phyloP scores from a whole-genome alignment of 2,329 filamentous ascomycete genomes.

The Dactylellina cionopaga region DNA sequence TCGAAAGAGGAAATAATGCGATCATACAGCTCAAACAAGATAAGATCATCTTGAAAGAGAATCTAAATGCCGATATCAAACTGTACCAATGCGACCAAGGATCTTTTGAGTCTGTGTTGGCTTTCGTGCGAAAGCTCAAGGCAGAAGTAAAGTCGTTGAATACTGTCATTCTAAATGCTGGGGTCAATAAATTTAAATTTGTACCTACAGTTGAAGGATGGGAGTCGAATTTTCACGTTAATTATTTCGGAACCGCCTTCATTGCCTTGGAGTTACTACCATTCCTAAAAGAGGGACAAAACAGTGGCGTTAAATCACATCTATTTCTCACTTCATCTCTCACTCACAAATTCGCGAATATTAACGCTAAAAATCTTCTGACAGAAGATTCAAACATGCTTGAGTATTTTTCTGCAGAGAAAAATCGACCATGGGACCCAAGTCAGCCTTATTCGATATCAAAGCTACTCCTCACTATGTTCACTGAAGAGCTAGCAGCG shows the following conservation, averaged over 20 bases:
- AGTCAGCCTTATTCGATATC: slow-evolving; percentile 23
- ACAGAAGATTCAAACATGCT: slow-evolving; percentile 19
- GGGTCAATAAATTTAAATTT: slow-evolving; percentile 15
- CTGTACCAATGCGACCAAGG: slow-evolving; percentile 27
- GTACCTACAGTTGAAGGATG: slow-evolving; percentile 61
- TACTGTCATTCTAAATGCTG: slow-evolving; percentile 21
- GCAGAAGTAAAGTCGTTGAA: slow-evolving; percentile 14
- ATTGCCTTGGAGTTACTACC: slow-evolving; percentile 67
- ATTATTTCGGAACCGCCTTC: slow-evolving; percentile 68
- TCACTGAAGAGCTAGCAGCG: slow-evolving; percentile 14
- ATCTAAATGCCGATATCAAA: slow-evolving; percentile 15
- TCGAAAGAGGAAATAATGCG: slow-evolving; percentile 63
- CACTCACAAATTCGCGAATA: slow-evolving; percentile 2
- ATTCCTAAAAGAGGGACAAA: slow-evolving; percentile 14
- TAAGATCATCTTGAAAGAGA: slow-evolving; percentile 55
- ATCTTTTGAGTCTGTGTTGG: slow-evolving; percentile 18
- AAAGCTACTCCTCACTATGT: slow-evolving; percentile 22
- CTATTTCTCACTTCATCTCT: slow-evolving; percentile 17
- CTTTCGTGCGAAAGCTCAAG: slow-evolving; percentile 13
- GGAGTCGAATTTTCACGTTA: slow-evolving; percentile 69
- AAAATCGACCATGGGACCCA: slow-evolving; percentile 12
- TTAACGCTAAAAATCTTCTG: not conserved
- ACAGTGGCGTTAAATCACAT: slow-evolving; percentile 9
- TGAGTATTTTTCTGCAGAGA: slow-evolving; percentile 3
- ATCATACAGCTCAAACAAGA: slow-evolving; percentile 58